Percentiles rank a stretch among this genome's conserved stretches.
phyloP scores from a whole-genome alignment of 176 grass and related monocot species.

The Paspalum notatum region DNA sequence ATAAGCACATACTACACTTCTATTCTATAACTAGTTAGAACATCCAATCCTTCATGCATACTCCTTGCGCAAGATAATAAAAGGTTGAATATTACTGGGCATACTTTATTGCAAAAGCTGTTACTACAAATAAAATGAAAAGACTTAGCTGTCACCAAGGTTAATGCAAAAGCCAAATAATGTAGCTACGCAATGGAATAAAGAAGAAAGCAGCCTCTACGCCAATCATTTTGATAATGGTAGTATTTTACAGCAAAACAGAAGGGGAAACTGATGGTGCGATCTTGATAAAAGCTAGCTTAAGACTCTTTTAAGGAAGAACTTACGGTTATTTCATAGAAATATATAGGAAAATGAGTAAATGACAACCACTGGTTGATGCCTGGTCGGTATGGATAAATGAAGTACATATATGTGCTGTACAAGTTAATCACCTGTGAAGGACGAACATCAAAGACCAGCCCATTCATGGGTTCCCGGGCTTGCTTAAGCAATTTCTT shows the following conservation, averaged over 20 bases:
- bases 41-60: neutral
- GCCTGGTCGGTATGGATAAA: neutral
- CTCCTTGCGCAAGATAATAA: neutral
- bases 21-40: neutral
- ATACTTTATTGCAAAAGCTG: conserved; percentile 1
- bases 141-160: neutral
- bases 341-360: conserved; percentile 4
- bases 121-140: conserved; percentile 33
- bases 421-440: conserved; percentile 60
- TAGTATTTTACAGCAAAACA: neutral
- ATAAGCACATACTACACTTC: neutral
- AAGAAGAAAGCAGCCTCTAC: neutral
- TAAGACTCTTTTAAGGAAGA: neutral
- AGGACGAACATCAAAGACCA: conserved; percentile 69
- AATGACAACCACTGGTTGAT: neutral
- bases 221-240: neutral
- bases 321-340: neutral
- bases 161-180: neutral
- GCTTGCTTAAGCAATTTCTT: conserved; percentile 82
- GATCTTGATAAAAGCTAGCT: neutral
- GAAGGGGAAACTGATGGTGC: neutral
- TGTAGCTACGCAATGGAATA: conserved; percentile 3
- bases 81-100: neutral
- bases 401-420: conserved; percentile 15
- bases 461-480: conserved; percentile 66